Conservation (phyloP, 768 basidiomycete species). For the Boletus rufocinnamomeus region DNA sequence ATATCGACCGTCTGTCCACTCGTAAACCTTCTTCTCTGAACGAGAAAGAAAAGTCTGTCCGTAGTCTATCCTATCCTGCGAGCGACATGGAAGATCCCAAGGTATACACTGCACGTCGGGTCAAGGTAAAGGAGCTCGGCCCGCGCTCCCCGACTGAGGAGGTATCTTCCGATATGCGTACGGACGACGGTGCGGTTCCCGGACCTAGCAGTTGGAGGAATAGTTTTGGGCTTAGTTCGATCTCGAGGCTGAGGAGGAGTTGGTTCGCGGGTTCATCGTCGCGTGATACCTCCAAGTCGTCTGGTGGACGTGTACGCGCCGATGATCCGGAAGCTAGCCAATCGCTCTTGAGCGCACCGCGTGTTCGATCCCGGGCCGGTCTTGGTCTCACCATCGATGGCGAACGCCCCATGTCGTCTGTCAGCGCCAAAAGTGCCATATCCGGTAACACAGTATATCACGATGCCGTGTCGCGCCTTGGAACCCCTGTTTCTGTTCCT, state of each 20-base stretch:
- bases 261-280: constrained; percentile 53
- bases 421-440: constrained; percentile 54
- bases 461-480: constrained; percentile 54
- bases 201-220: constrained; percentile 37
- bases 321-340: constrained; percentile 54
- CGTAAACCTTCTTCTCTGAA: constrained; percentile 29
- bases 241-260: constrained; percentile 53
- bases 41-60: constrained; percentile 38
- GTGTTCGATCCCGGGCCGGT: constrained; percentile 31
- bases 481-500: constrained; percentile 44
- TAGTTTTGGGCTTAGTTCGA: constrained; percentile 49
- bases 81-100: constrained; percentile 37
- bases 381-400: constrained; percentile 43
- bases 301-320: constrained; percentile 22
- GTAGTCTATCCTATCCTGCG: constrained; percentile 34
- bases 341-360: constrained; percentile 35
- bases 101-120: constrained; percentile 41
- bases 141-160: constrained; percentile 28
- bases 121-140: constrained; percentile 39
- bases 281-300: constrained; percentile 32
- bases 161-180: constrained; percentile 3
- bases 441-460: constrained; percentile 63
- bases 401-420: constrained; percentile 56
- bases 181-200: constrained; percentile 22
- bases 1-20: constrained; percentile 32